Conservation (phyloP, 257 asterid genomes). For the Solanum appendiculatum region DNA sequence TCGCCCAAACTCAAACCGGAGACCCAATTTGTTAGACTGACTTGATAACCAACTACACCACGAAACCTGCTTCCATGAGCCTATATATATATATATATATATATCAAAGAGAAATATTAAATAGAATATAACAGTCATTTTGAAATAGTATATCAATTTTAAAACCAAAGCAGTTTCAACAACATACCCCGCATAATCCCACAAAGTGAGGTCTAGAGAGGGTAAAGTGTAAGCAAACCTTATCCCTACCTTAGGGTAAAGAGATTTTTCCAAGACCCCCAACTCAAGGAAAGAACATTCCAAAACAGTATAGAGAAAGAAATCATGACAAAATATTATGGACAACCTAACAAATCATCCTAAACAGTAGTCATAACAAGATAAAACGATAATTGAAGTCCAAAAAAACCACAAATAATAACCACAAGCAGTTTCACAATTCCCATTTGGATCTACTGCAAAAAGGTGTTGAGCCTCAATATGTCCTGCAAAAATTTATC, state of each 20-base stretch:
- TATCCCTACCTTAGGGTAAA: neutral
- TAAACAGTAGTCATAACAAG: neutral
- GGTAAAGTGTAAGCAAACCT: neutral
- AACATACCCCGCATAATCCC: neutral
- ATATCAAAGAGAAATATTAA: too few species aligned
- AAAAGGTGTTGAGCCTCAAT: neutral
- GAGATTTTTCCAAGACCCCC: neutral
- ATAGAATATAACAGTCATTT: neutral
- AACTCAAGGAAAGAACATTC: neutral
- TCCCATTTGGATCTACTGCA: neutral
- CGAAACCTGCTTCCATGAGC: slow-evolving; percentile 27
- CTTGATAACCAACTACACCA: slow-evolving; percentile 88
- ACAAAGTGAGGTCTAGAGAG: neutral
- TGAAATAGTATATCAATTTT: neutral
- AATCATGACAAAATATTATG: neutral
- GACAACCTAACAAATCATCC: neutral
- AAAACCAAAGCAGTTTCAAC: neutral
- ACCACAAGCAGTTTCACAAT: neutral
- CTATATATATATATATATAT: neutral
- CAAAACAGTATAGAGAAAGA: neutral
- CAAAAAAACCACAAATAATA: neutral
- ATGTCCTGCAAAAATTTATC: neutral
- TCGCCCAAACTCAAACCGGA: slow-evolving; percentile 63
- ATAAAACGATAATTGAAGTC: neutral
- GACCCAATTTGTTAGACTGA: slow-evolving; percentile 88